phyloP scores from a whole-genome alignment of 805 yeast genomes.

The Yamadazyma takamatsuzukensis region DNA sequence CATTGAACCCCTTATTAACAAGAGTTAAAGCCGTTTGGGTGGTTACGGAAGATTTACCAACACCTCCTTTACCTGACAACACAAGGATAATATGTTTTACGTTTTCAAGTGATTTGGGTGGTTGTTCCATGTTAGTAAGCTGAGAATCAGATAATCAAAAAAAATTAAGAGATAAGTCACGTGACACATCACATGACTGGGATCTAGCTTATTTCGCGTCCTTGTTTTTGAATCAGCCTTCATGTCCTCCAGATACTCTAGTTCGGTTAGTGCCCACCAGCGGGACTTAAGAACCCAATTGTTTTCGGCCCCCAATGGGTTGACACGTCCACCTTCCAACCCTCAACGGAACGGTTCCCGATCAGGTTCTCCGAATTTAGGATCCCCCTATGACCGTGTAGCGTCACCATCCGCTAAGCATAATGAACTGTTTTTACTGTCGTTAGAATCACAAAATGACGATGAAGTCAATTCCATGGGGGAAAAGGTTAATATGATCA shows the following conservation, averaged over 20 bases:
- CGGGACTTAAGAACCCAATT: conserved; percentile 41
- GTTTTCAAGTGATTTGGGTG: conserved; percentile 35
- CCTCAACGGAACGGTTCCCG: no score
- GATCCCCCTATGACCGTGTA: conserved; percentile 37
- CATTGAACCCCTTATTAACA: conserved; percentile 65
- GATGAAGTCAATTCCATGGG: conserved; percentile 41
- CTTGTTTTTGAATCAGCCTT: neutral
- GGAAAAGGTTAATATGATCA: conserved; percentile 38
- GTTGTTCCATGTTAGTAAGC: conserved; percentile 5
- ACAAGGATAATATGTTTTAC: conserved; percentile 78
- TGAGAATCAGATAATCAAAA: no score
- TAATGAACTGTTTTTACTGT: conserved; percentile 39
- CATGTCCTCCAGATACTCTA: conserved; percentile 27
- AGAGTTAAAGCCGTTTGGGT: conserved; percentile 88
- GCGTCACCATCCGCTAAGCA: conserved; percentile 30
- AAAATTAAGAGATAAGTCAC: no score
- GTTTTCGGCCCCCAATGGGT: conserved; percentile 23
- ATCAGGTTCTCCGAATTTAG: conserved; percentile 25
- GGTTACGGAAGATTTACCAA: conserved; percentile 94
- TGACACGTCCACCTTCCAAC: conserved; percentile 10
- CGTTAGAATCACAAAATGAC: conserved; percentile 41
- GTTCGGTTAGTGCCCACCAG: conserved; percentile 34
- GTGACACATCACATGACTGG: no score
- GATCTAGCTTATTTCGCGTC: no score
- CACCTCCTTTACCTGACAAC: conserved; percentile 95